Evolutionary conservation across 257 asterid genomes (phyloP).

Genomic region (Henckelia pumila): DNA sequence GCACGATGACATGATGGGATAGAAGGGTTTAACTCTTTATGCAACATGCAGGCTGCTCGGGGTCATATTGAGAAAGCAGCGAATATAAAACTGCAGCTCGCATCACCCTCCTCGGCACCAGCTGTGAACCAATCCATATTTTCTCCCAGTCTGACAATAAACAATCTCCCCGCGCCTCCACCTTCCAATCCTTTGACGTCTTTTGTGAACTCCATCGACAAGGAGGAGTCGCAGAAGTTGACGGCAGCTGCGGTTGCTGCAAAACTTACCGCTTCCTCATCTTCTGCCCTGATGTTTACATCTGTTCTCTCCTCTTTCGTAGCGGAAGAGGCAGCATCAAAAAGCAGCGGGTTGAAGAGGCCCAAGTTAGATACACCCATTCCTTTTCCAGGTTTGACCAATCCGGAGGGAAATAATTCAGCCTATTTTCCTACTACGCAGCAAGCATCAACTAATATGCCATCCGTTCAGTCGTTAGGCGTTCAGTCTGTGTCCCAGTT

Average conservation of each 20-base stretch:
- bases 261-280: constrained; percentile 83
- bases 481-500: neutral
- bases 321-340: constrained; percentile 90
- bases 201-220: constrained; percentile 14
- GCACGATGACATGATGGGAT: neutral
- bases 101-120: constrained; percentile 31
- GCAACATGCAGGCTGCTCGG: constrained; percentile 58
- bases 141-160: constrained; percentile 25
- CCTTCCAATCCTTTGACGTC: constrained; percentile 20
- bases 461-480: neutral
- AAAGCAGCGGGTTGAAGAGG: constrained; percentile 70
- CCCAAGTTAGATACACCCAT: constrained; percentile 57
- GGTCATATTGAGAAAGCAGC: constrained; percentile 57
- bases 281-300: constrained; percentile 92
- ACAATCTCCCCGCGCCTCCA: constrained; percentile 36
- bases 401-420: constrained; percentile 45
- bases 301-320: constrained; percentile 86
- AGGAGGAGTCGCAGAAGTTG: constrained; percentile 79
- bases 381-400: constrained; percentile 40
- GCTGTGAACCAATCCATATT: constrained; percentile 33
- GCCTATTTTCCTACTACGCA: constrained; percentile 32
- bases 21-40: constrained; percentile 1
- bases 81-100: constrained; percentile 45
- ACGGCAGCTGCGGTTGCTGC: constrained; percentile 95
- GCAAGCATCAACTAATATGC: neutral